Evolutionary conservation across 1,284 basidiomycete genomes (phyloP).

Genomic region (Ceratobasidium theobromae): DNA sequence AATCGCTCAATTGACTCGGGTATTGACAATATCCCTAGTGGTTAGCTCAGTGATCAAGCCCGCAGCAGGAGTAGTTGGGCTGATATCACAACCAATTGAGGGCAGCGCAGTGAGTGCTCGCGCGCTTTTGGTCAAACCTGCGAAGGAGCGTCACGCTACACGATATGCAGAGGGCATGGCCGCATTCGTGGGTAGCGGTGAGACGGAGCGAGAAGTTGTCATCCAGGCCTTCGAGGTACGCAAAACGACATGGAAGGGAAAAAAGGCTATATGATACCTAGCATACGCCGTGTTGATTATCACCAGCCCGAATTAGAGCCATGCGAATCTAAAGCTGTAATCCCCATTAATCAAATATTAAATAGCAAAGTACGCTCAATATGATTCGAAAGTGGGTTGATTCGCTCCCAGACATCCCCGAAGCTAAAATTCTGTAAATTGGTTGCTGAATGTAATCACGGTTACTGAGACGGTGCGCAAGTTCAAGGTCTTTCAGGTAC

Average conservation of each 20-base stretch:
- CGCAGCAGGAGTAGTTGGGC: constrained; percentile 46
- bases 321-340: too few species aligned
- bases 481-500: too few species aligned
- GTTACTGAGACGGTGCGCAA: too few species aligned
- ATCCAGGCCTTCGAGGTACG: constrained; percentile 47
- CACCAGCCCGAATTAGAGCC: too few species aligned
- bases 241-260: constrained; percentile 42
- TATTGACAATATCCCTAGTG: neutral
- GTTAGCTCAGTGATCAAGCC: constrained; percentile 9
- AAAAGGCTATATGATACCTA: constrained; percentile 33
- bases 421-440: too few species aligned
- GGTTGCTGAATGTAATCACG: too few species aligned
- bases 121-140: constrained; percentile 41
- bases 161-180: constrained; percentile 47
- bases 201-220: constrained; percentile 44
- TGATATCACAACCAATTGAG: constrained; percentile 48
- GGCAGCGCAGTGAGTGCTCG: constrained; percentile 49
- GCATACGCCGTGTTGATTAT: too few species aligned
- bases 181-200: constrained; percentile 44
- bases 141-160: constrained; percentile 44
- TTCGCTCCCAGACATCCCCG: too few species aligned
- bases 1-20: neutral
- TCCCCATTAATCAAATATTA: too few species aligned
- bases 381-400: too few species aligned
- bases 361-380: too few species aligned